phyloP scores from a whole-genome alignment of 257 asterid species.

The Lavandula angustifolia region DNA sequence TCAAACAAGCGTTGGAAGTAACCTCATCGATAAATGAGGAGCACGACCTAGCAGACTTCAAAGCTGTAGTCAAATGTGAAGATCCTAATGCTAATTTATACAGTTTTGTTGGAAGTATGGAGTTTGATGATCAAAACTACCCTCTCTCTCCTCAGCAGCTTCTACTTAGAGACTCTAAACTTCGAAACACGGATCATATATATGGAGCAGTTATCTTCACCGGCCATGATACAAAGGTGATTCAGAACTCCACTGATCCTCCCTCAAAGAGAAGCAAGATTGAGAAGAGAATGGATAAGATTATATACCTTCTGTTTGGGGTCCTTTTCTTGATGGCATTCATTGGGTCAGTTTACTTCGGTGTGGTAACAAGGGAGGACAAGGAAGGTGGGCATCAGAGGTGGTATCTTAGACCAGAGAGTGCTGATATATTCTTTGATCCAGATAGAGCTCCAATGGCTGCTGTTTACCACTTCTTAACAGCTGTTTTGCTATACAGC shows the following conservation, averaged over 20 bases:
- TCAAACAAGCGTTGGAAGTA: no score
- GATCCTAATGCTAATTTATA: constrained; percentile 91
- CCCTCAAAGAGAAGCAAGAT: no score
- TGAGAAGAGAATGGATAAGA: constrained; percentile 20
- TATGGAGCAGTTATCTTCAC: no score
- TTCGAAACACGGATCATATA: constrained; percentile 51
- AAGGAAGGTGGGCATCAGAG: constrained; percentile 24
- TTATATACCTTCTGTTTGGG: constrained; percentile 58
- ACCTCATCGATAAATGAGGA: constrained; percentile 59
- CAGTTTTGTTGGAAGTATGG: constrained; percentile 77
- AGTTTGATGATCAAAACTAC: constrained; percentile 45
- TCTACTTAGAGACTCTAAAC: constrained; percentile 70
- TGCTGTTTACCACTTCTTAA: no score
- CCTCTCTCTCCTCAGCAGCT: constrained; percentile 80
- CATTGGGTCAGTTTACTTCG: constrained; percentile 72
- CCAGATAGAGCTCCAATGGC: no score
- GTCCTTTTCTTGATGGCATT: constrained; percentile 55
- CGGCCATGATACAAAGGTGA: no score
- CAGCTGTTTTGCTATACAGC: no score
- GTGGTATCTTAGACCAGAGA: no score
- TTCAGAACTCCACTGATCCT: no score
- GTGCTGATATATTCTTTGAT: no score
- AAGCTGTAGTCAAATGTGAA: constrained; percentile 69
- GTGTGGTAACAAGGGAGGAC: constrained; percentile 44
- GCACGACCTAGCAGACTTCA: constrained; percentile 44